Evolutionary conservation across 768 basidiomycete species (phyloP).

Genomic region (Termitomyces sp.): DNA sequence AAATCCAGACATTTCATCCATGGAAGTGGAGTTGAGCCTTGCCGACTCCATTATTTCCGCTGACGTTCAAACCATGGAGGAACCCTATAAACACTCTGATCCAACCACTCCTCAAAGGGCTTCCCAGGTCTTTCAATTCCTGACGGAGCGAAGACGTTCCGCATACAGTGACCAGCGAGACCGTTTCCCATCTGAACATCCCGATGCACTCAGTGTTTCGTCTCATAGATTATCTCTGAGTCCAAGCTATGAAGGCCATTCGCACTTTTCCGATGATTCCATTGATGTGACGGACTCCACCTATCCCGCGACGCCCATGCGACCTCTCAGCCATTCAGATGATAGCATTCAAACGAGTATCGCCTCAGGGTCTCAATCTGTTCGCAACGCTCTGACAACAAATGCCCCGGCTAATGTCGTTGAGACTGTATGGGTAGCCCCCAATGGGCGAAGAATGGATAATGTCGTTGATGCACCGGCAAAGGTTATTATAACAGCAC

Average conservation of each 20-base stretch:
- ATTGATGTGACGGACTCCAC: conserved; percentile 8
- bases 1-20: conserved; percentile 59
- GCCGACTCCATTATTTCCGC: conserved; percentile 33
- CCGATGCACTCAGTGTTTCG: conserved; percentile 36
- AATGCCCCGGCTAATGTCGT: conserved; percentile 6
- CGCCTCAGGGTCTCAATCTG: not conserved
- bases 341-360: not conserved
- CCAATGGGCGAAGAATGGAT: conserved; percentile 29
- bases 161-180: conserved; percentile 27
- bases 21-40: conserved; percentile 69
- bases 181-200: conserved; percentile 32
- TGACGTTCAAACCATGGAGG: conserved; percentile 17
- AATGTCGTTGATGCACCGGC: conserved; percentile 44
- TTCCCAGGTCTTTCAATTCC: conserved; percentile 71
- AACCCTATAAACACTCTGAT: conserved; percentile 30
- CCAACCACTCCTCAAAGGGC: conserved; percentile 60
- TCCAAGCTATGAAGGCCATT: conserved; percentile 14
- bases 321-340: conserved; percentile 4
- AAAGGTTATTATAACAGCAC: conserved; percentile 48
- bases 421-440: conserved; percentile 10
- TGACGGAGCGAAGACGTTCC: conserved; percentile 43
- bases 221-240: conserved; percentile 26
- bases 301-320: conserved; percentile 16
- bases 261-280: conserved; percentile 26
- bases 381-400: not conserved